Base-by-base conservation (phyloP, 2,329 filamentous ascomycete genomes). In the Trichoderma polysporum region DNA sequence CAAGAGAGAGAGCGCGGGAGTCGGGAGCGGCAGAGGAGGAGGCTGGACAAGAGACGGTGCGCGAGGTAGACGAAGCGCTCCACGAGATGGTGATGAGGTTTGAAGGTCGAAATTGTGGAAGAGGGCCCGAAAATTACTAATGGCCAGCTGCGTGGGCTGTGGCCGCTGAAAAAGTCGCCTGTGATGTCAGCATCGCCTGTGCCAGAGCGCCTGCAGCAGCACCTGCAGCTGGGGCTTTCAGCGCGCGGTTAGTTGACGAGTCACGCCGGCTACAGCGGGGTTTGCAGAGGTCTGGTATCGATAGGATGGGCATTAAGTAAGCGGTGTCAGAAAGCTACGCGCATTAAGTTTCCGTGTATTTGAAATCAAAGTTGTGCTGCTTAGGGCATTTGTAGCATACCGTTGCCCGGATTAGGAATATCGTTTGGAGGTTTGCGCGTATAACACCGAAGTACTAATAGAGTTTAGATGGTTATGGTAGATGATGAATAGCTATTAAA, bases 61-160 rank as follows among this genome's bases (percentile, higher is more conserved):
- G 35, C 35, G 52, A 22, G 56, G 56, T 27, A 15, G 56, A 33
- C 27, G 57, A 35, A 25, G 49, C 27, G 60, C 64, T 58, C 27
- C 25, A 35, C 27, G n/a, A 22, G 27, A 25, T 59, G 56, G 54
- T 52, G 56, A 35, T 35, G 61, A 49, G 25, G 61, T 39, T 52
- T 27, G n/a, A n/a, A 27, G 61, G 37, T 56, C 22, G n/a, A 45
- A 45, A 45, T 45, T 45, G 41, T 22, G 27, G 60, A 54, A 22
- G 62, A 57, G 53, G 62, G 62, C 50, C 60, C 45, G 25, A 57
- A 65, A 65, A 58, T 65, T 65, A 58, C 19, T 57, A 65, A 65
- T 65, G 13, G 15, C 39, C 39, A 15, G 27, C 6, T 22, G 41
- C 41, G 41, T 45, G n/a, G 41, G 41, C 41, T 45, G 39, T 45